Evolutionary conservation across 2,329 filamentous ascomycete species (phyloP), one percentile per base, ranked within the genome.

Genomic region (Pseudocercospora macadamiae): DNA sequence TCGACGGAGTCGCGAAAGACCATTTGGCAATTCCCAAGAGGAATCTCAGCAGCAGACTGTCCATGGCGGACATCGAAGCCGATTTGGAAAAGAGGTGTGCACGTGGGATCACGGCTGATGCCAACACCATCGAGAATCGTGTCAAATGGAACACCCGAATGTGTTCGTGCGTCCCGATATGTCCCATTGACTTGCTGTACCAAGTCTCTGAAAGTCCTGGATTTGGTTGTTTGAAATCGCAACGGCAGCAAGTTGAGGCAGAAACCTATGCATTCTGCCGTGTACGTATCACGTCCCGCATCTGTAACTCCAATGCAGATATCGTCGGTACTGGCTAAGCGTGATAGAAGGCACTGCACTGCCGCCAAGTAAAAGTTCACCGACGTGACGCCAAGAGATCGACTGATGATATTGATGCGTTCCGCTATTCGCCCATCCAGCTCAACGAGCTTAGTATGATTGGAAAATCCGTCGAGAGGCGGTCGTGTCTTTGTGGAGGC

Each of bases 251-350:
- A 36, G 51, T 79, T 77, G 6, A 78, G 51, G 58, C 74, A 76
- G 51, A 73, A 63, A 1, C 78, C 78, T 30, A 79, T 66, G 18
- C 57, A 75, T 2, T 66, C 49, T 5, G 57, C 34, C 1, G 70
- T 34, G 4, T 62, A 54, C 3, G 55, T 39, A 44, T 76, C 72
- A 8, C 78, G 71, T 30, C 68, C 70, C 0, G 72, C 74, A 58
- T 79, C 76, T 2, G 73, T 73, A 14, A 80, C 67, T n/a, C 77
- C 77, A 49, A 80, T 76, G 49, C 64, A 72, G 7, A 80, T 16
- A 16, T 79, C 73, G 0, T 71, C 63, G 0, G 49, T 55, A 1
- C 68, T 64, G 0, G 65, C 23, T 10, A 72, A 62, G 2, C 68
- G 65, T 23, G 58, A 61, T 0, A 78, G 63, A 3, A 78, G 54